Conservation (phyloP, 1,284 basidiomycete genomes). For the Apiotrichum laibachii region DNA sequence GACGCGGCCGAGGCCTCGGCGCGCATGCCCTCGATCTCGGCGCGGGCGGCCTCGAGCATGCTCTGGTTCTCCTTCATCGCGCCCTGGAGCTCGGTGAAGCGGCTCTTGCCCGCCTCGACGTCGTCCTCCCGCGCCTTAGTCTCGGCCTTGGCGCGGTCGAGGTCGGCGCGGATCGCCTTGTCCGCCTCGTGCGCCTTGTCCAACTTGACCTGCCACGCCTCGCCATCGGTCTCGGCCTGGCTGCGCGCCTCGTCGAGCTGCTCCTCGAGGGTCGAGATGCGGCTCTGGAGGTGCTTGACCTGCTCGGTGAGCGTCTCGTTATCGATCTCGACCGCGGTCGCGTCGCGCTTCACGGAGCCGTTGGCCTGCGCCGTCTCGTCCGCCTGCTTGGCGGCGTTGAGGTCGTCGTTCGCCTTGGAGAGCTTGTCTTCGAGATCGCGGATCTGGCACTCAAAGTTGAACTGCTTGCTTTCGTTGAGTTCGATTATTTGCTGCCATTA, state of each 20-base stretch:
- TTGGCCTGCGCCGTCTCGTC: slow-evolving; percentile 12
- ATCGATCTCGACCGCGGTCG: slow-evolving; percentile 78
- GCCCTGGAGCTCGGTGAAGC: slow-evolving; percentile 78
- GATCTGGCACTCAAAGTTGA: slow-evolving; percentile 71
- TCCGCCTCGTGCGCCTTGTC: slow-evolving; percentile 74
- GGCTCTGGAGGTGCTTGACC: slow-evolving; percentile 75
- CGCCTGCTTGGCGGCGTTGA: neutral
- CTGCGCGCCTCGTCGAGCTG: slow-evolving; percentile 73
- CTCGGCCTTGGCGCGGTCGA: slow-evolving; percentile 63
- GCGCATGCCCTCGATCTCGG: slow-evolving; percentile 81
- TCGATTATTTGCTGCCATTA: slow-evolving; percentile 84
- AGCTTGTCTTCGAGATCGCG: slow-evolving; percentile 60
- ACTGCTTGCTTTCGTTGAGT: slow-evolving; percentile 76
- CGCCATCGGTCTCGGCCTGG: slow-evolving; percentile 71
- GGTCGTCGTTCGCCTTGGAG: slow-evolving; percentile 16
- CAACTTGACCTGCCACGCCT: slow-evolving; percentile 62
- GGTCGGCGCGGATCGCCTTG: slow-evolving; percentile 65
- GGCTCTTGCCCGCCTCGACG: slow-evolving; percentile 61
- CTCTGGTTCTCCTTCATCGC: slow-evolving; percentile 83
- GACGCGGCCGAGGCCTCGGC: slow-evolving; percentile 59
- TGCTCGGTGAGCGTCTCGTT: slow-evolving; percentile 88
- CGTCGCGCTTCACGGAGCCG: slow-evolving; percentile 42
- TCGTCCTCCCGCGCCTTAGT: slow-evolving; percentile 62
- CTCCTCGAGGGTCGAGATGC: slow-evolving; percentile 74
- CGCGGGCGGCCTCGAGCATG: slow-evolving; percentile 84